Evolutionary conservation across 176 grass and related monocot genomes (phyloP).

Genomic region (Oryza coarctata): DNA sequence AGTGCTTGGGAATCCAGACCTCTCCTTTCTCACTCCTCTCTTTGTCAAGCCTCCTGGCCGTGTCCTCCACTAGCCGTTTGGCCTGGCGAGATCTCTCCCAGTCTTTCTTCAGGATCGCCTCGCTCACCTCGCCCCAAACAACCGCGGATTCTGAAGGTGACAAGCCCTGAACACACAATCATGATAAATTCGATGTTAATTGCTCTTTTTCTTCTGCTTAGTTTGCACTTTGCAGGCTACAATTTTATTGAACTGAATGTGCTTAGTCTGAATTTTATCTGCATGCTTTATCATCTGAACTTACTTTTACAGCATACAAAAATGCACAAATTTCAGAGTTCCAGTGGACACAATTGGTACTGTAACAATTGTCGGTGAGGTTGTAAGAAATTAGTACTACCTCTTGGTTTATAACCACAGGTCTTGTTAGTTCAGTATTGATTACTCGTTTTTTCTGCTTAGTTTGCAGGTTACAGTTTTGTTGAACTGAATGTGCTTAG

Average conservation of each 20-base stretch:
- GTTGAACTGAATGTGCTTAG: background rate
- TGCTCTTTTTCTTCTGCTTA: background rate
- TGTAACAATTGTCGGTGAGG: background rate
- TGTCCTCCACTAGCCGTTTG: constrained; percentile 71
- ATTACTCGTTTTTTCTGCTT: background rate
- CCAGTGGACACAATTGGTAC: background rate
- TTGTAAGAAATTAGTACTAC: constrained; percentile 13
- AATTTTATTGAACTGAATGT: background rate
- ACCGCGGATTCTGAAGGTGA: constrained; percentile 48
- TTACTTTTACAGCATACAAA: background rate
- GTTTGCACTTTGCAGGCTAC: background rate
- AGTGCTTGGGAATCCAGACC: constrained; percentile 82
- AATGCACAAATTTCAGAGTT: background rate
- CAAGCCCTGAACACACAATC: constrained; percentile 46
- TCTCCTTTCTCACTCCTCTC: constrained; percentile 60
- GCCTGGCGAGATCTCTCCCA: constrained; percentile 70
- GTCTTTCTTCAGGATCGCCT: constrained; percentile 65
- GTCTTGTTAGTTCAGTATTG: background rate
- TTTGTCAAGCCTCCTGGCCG: constrained; percentile 54
- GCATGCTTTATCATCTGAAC: background rate
- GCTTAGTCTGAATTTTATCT: background rate
- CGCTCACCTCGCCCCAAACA: constrained; percentile 74
- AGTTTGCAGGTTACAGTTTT: background rate
- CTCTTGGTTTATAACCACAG: constrained; percentile 47
- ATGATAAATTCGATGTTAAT: background rate